Evolutionary conservation across 768 basidiomycete genomes (phyloP), one percentile per base, ranked within the genome.

Genomic region (Pleurotus cornucopiae): DNA sequence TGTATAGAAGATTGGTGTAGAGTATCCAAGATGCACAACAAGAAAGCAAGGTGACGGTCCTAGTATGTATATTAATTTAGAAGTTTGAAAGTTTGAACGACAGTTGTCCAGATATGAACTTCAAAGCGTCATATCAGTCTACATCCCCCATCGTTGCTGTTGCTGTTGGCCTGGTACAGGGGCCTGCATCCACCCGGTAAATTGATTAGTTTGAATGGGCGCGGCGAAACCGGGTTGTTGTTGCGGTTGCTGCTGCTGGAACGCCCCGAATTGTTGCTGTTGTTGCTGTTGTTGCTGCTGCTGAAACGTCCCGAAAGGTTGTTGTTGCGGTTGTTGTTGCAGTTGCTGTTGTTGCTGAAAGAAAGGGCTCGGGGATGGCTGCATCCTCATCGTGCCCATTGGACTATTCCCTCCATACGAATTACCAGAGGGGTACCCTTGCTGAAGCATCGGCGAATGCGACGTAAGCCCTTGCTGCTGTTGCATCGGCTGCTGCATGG

Each of bases 111-210:
- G 18, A 47, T 47, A 25, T n/a, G 14, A 47, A 47, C 46, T 6
- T 16, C 6, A 11, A 47, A 2, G 13, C 23, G 4, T 20, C n/a
- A 16, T 23, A 21, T 25, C 20, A 48, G 34, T n/a, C 53, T 65
- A 76, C 69, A 76, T 68, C 20, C 69, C 63, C 75, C 76, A 76
- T 58, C 73, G 73, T 34, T 66, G 64, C 13, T 56, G 64, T 45
- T 59, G 57, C 46, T 64, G 68, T n/a, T 53, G 43, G 57, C 44
- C 38, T 62, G 62, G 53, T 57, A 66, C 23, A 65, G 62, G 18
- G 62, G 62, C 48, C 67, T 69, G 26, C 61, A 61, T 39, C 62
- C 62, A 57, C 59, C 58, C 46, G 63, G 68, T 54, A 47, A 25
- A 58, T 63, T 58, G 62, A 55, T 66, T 67, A 60, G 67, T 66